These are phyloP conservation scores for Xylaria sp. DNA, from an alignment of 2,329 filamentous ascomycete genomes.

Conservation along the genomic window DNA sequence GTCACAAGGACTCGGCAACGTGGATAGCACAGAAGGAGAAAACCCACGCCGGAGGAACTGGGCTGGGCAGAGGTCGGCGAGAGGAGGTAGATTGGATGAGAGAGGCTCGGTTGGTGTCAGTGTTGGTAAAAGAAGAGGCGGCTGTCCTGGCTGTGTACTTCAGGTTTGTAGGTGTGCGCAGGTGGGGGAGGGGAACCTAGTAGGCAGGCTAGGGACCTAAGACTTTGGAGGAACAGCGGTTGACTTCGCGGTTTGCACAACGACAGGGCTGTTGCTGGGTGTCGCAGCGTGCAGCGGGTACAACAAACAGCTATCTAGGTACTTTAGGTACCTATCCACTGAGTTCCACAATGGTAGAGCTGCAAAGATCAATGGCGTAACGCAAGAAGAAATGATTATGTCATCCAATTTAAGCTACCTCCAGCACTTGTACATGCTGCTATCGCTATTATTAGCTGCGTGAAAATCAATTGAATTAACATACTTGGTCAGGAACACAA, in stretches of 20 bases:
- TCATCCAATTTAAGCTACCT: conserved; percentile 14
- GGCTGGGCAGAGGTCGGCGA: conserved; percentile 25
- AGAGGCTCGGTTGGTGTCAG: conserved; percentile 20
- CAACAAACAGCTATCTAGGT: conserved; percentile 10
- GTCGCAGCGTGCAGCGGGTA: background rate
- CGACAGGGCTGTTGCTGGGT: conserved; percentile 3
- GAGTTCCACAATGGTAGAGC: conserved; percentile 8
- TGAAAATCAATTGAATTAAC: too few species aligned
- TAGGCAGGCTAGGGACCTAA: conserved; percentile 4
- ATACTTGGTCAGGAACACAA: background rate
- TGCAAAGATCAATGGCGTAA: conserved; percentile 7
- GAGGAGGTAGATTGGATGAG: conserved; percentile 22
- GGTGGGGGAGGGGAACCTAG: conserved; percentile 38
- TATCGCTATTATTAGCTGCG: background rate
- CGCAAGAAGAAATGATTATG: conserved; percentile 12
- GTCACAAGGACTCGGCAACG: conserved; percentile 7
- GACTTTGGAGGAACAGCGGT: background rate
- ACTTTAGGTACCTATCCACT: background rate
- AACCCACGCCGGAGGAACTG: conserved; percentile 16
- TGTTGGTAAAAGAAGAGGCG: conserved; percentile 33
- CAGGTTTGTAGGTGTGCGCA: conserved; percentile 31
- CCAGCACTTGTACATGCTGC: background rate
- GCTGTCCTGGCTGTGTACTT: conserved; percentile 26
- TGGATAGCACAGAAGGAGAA: conserved; percentile 1
- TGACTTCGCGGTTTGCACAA: background rate